phyloP scores from a whole-genome alignment of 169 alveolate species.

The Cryptosporidium ryanae region DNA sequence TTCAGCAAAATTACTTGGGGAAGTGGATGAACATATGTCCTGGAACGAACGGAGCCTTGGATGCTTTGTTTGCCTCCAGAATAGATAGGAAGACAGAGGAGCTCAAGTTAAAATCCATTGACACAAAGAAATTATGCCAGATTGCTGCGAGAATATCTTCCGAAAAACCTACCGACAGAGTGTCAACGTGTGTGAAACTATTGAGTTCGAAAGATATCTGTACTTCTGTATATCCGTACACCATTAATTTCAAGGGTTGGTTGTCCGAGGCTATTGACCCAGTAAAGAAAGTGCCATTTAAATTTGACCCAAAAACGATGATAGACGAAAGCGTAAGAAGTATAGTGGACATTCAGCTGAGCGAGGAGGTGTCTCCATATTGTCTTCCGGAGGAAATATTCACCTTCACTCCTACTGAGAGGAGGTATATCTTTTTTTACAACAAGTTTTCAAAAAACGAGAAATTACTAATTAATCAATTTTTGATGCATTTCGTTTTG shows the following conservation, averaged over 20 bases:
- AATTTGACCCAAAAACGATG: slow-evolving; percentile 51
- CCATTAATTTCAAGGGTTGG: slow-evolving; percentile 19
- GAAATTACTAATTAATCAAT: slow-evolving; percentile 21
- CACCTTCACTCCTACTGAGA: slow-evolving; percentile 9
- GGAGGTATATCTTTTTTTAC: not conserved
- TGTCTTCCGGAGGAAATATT: slow-evolving; percentile 69
- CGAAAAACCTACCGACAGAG: slow-evolving; percentile 31
- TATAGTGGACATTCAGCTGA: slow-evolving; percentile 34
- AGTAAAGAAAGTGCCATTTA: not conserved
- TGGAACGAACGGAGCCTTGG: slow-evolving; percentile 1
- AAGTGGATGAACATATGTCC: slow-evolving; percentile 26
- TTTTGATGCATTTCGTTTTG: slow-evolving; percentile 55
- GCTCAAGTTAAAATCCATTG: slow-evolving; percentile 22
- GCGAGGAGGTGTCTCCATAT: slow-evolving; percentile 24
- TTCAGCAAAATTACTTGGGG: slow-evolving; percentile 12
- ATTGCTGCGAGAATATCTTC: slow-evolving; percentile 13
- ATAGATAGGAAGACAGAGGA: slow-evolving; percentile 18
- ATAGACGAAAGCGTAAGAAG: slow-evolving; percentile 39
- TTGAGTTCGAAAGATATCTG: slow-evolving; percentile 4
- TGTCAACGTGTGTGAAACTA: slow-evolving; percentile 13
- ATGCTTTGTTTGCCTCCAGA: slow-evolving; percentile 19
- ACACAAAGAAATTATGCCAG: slow-evolving; percentile 10
- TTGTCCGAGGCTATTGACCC: slow-evolving; percentile 51
- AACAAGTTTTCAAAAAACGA: not conserved
- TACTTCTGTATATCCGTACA: slow-evolving; percentile 16